These are phyloP conservation scores for Metschnikowia anglica DNA, from an alignment of 805 yeast genomes.

Conservation along the genomic window DNA sequence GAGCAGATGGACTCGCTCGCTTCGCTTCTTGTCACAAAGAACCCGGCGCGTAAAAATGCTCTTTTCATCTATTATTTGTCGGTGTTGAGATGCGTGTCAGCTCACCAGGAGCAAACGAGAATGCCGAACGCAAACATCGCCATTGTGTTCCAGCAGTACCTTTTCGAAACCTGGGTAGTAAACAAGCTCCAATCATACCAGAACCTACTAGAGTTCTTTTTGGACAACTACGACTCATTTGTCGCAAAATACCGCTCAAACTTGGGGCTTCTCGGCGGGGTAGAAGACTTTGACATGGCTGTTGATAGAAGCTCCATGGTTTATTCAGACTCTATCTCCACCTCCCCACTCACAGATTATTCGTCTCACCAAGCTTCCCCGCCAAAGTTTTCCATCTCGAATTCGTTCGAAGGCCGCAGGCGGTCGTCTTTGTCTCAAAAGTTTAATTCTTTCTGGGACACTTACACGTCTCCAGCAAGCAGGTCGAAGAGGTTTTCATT, in stretches of 20 bases:
- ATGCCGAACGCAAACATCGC: slow-evolving; percentile 31
- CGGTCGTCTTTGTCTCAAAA: slow-evolving; percentile 22
- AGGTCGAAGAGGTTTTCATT: slow-evolving; percentile 23
- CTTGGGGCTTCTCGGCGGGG: slow-evolving; percentile 12
- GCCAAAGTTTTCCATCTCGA: slow-evolving; percentile 5
- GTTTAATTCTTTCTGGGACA: slow-evolving; percentile 22
- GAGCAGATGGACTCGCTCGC: slow-evolving; percentile 17
- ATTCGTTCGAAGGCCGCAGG: slow-evolving; percentile 12
- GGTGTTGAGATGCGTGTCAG: slow-evolving; percentile 18
- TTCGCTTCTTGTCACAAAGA: slow-evolving; percentile 15
- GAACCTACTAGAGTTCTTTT: slow-evolving; percentile 18
- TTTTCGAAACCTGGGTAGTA: slow-evolving; percentile 22
- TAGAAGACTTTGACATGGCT: slow-evolving; percentile 10
- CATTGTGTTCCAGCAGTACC: slow-evolving; percentile 34
- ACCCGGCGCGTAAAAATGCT: slow-evolving; percentile 18
- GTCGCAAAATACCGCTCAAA: slow-evolving; percentile 11
- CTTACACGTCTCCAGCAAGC: slow-evolving; percentile 21
- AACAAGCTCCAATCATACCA: slow-evolving; percentile 16
- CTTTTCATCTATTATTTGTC: slow-evolving; percentile 22
- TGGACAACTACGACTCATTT: slow-evolving; percentile 19
- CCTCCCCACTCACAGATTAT: slow-evolving; percentile 19
- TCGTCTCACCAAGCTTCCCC: slow-evolving; percentile 16
- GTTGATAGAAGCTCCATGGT: slow-evolving; percentile 10
- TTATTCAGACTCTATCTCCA: slow-evolving; percentile 12
- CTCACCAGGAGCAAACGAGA: slow-evolving; percentile 23